Evolutionary conservation across 2,329 filamentous ascomycete species (phyloP).

Genomic region (Colletotrichum abscissum): DNA sequence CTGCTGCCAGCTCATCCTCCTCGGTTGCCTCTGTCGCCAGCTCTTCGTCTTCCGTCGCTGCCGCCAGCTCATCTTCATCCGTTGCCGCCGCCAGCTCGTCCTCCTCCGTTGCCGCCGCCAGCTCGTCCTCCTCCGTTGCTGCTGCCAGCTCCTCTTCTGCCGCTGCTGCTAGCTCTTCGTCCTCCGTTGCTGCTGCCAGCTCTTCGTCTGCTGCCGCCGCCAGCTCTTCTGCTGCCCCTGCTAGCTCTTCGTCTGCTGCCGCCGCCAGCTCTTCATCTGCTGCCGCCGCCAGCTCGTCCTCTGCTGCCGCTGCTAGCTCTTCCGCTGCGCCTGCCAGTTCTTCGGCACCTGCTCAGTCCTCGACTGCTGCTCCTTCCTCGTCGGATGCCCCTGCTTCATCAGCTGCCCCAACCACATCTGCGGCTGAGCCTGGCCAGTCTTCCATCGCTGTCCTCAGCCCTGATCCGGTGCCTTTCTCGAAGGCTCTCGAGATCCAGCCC

Average conservation of each 20-base stretch:
- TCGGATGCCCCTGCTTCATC: background rate
- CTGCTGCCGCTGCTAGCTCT: background rate
- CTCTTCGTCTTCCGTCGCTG: background rate
- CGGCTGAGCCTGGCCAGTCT: background rate
- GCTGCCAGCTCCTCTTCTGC: background rate
- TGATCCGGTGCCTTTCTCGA: background rate
- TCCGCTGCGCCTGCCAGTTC: background rate
- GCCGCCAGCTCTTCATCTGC: background rate
- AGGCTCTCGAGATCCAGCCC: background rate
- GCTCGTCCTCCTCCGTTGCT: background rate
- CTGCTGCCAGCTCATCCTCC: background rate
- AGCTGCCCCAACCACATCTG: background rate
- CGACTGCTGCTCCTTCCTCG: background rate
- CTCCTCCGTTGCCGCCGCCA: background rate
- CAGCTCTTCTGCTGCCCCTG: background rate
- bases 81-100: background rate
- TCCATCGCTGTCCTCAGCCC: background rate
- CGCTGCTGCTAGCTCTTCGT: background rate
- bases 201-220: background rate
- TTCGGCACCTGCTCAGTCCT: background rate
- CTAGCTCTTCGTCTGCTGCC: background rate
- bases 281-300: background rate
- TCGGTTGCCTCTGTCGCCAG: background rate
- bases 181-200: background rate
- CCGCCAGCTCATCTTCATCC: background rate